These are phyloP conservation scores for Tetrastigma voinierianum DNA, from an alignment of 164 flowering plant species.

Conservation along the genomic window DNA sequence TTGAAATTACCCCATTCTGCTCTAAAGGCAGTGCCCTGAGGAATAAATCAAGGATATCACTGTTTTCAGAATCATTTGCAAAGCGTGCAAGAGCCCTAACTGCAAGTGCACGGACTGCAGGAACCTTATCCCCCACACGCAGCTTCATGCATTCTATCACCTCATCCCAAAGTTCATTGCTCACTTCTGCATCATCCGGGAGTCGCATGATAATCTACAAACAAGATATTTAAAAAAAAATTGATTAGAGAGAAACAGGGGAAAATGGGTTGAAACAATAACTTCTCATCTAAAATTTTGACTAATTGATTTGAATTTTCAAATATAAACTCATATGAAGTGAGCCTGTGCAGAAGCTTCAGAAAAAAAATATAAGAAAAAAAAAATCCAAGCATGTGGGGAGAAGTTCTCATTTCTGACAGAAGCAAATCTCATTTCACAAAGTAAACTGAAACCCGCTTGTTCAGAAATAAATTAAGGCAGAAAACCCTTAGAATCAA, in stretches of 20 bases:
- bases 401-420: too few species aligned
- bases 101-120: conserved; percentile 63
- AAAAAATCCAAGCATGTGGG: too few species aligned
- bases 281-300: too few species aligned
- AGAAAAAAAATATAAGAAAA: too few species aligned
- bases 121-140: conserved; percentile 69
- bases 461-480: too few species aligned
- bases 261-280: too few species aligned
- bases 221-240: conserved; percentile 3
- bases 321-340: too few species aligned
- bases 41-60: conserved; percentile 75
- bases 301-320: too few species aligned
- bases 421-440: too few species aligned
- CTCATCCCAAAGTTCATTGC: conserved; percentile 82
- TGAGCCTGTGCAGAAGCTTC: too few species aligned
- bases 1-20: conserved; percentile 61
- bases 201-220: conserved; percentile 81
- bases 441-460: too few species aligned
- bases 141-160: conserved; percentile 76
- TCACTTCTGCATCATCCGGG: conserved; percentile 95
- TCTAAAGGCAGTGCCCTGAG: conserved; percentile 62
- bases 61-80: conserved; percentile 75
- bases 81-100: conserved; percentile 90
- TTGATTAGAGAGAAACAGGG: background rate
- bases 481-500: too few species aligned